Base-by-base conservation (phyloP, 2,329 filamentous ascomycete species). In the Penicillium digitatum region DNA sequence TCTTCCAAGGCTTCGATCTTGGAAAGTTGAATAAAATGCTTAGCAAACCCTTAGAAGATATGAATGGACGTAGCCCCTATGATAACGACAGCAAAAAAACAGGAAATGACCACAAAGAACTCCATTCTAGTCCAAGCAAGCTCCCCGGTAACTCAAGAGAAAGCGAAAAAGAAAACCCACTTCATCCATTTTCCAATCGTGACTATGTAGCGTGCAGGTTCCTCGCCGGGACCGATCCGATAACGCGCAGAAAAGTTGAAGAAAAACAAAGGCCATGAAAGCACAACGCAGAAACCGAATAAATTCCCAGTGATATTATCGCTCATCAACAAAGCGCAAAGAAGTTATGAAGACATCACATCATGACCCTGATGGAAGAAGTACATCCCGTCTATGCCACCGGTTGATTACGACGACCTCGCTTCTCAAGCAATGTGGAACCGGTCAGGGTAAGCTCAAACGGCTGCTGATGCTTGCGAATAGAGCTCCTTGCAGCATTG, bases 371-470 rank as follows among this genome's bases (percentile, higher is more conserved):
- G 22, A 42, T 34, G 39, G 34, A 45, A 35, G 10, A 43, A 29
- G 32, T 46, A 44, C 18, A 47, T 50, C 43, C 26, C 42, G 44
- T 43, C 59, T 57, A 72, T 22, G 49, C 63, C 42, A 70, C 69
- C 10, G 67, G 62, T 38, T 71, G 69, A 26, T 72, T 64, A 51
- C 69, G 69, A 46, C 70, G 83, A 27, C 78, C 78, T 61, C 85
- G 77, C 64, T 92, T 84, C 31, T 92, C 92, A 5, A 99, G 78
- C 48, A 99, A 75, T 1, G 92, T 97, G 1, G 94, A 89, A 53
- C 94, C 94, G 62, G 95, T 90, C 35, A 99, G 78, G 68, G 86
- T 96, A 44, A 99, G 82, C 74, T 99, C 94, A 63, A 99, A 99
- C 0, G 88, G 86, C 31, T 90, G 91, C 73, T 87, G 89, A 63